Conservation (phyloP, 108 stramenopile genomes). For the Cylindrotheca closterium region DNA sequence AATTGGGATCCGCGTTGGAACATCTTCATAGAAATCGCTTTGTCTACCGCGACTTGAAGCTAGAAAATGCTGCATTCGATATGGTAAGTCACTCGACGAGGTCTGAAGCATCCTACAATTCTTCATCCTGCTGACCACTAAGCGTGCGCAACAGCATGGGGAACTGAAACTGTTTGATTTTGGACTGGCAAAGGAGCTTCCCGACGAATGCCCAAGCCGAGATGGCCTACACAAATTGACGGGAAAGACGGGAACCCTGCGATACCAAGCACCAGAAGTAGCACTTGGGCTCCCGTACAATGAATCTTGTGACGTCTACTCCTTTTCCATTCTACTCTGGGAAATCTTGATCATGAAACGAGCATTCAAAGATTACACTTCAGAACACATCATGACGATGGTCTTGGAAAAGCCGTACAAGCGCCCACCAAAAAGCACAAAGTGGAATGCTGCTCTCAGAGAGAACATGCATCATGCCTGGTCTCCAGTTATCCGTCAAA, state of each 20-base stretch:
- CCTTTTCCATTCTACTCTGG: slow-evolving; percentile 74
- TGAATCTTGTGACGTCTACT: slow-evolving; percentile 69
- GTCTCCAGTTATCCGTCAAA: background rate
- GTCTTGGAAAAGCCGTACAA: slow-evolving; percentile 28
- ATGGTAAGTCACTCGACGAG: background rate
- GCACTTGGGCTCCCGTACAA: slow-evolving; percentile 63
- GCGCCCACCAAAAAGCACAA: slow-evolving; percentile 24
- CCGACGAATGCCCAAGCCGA: background rate
- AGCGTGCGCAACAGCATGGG: background rate
- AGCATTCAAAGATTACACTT: slow-evolving; percentile 27
- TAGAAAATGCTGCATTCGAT: slow-evolving; percentile 20
- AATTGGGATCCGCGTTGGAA: slow-evolving; percentile 12
- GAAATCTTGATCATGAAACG: slow-evolving; percentile 50
- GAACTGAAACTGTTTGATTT: slow-evolving; percentile 54
- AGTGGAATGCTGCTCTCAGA: slow-evolving; percentile 13
- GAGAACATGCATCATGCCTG: background rate
- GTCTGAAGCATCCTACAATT: background rate
- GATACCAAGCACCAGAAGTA: slow-evolving; percentile 55
- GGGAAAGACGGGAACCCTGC: slow-evolving; percentile 37
- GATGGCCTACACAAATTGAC: slow-evolving; percentile 34
- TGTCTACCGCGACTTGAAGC: slow-evolving; percentile 18
- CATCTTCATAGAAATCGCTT: slow-evolving; percentile 13
- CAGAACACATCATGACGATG: background rate
- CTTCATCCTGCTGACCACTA: background rate
- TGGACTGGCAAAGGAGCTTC: slow-evolving; percentile 32